Evolutionary conservation across 2,329 filamentous ascomycete species (phyloP).

Genomic region (Plenodomus lindquistii): DNA sequence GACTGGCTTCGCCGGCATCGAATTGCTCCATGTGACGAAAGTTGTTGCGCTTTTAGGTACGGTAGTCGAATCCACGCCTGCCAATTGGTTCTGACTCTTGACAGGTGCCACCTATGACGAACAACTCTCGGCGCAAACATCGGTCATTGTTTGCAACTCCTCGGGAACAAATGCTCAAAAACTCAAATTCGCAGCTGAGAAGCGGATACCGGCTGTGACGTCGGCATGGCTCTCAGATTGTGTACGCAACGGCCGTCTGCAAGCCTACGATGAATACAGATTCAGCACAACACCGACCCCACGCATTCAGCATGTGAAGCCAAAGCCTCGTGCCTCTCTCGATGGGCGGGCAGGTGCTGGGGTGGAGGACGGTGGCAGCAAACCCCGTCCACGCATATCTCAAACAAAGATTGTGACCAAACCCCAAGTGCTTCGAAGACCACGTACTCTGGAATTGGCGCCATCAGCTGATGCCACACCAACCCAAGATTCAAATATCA

Average conservation of each 20-base stretch:
- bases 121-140: conserved; percentile 70
- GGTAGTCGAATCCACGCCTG: conserved; percentile 15
- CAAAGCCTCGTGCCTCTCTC: conserved; percentile 14
- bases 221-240: conserved; percentile 86
- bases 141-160: conserved; percentile 75
- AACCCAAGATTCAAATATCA: conserved; percentile 12
- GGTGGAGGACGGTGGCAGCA: conserved; percentile 26
- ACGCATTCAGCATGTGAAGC: conserved; percentile 16
- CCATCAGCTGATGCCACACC: conserved; percentile 24
- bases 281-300: conserved; percentile 20
- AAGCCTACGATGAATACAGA: conserved; percentile 52
- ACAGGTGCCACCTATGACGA: conserved; percentile 78
- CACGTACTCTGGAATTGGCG: conserved; percentile 31
- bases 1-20: conserved; percentile 80
- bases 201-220: conserved; percentile 79
- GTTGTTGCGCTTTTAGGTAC: conserved; percentile 71
- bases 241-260: conserved; percentile 58
- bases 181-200: conserved; percentile 72
- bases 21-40: conserved; percentile 82
- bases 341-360: conserved; percentile 25
- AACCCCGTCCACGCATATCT: conserved; percentile 23
- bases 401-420: conserved; percentile 21
- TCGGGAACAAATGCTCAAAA: conserved; percentile 69
- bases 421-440: conserved; percentile 16
- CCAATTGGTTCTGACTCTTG: conserved; percentile 16